Evolutionary conservation across 2,329 filamentous ascomycete genomes (phyloP).

Genomic region (Aaosphaeria pasadenensis): DNA sequence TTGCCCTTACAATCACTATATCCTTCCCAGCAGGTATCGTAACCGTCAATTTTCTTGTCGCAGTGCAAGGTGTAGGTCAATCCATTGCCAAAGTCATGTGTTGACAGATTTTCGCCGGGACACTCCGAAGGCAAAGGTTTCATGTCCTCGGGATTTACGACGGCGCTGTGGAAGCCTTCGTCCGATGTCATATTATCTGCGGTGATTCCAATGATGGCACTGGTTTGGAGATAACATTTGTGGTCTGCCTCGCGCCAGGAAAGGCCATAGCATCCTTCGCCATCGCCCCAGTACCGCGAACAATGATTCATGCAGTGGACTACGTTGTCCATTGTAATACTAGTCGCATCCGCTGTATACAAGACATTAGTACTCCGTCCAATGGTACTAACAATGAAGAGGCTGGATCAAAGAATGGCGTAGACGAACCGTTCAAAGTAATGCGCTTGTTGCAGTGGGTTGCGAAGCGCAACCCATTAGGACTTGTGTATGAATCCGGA

Average conservation of each 20-base stretch:
- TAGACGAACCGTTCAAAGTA: slow-evolving; percentile 19
- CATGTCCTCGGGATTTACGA: slow-evolving; percentile 19
- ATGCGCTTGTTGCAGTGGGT: slow-evolving; percentile 28
- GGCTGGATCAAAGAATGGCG: not conserved
- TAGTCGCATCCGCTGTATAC: too few relatives aligned
- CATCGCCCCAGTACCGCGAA: slow-evolving; percentile 26
- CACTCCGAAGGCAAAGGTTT: slow-evolving; percentile 16
- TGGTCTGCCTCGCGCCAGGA: slow-evolving; percentile 15
- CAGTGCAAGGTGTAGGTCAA: slow-evolving; percentile 28
- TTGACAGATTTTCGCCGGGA: slow-evolving; percentile 17
- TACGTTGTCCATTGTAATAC: too few relatives aligned
- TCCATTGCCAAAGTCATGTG: slow-evolving; percentile 17
- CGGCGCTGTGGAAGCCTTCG: slow-evolving; percentile 15
- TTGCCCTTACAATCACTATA: slow-evolving; percentile 11
- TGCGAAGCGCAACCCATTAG: slow-evolving; percentile 30
- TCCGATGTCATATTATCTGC: slow-evolving; percentile 5
- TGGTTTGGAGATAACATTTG: slow-evolving; percentile 28
- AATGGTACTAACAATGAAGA: too few relatives aligned
- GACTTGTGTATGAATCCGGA: slow-evolving; percentile 17
- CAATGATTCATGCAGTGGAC: slow-evolving; percentile 6
- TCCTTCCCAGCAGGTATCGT: slow-evolving; percentile 18
- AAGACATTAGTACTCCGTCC: too few relatives aligned
- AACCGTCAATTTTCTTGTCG: slow-evolving; percentile 17
- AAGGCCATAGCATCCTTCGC: slow-evolving; percentile 29
- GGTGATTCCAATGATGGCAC: slow-evolving; percentile 6